These are phyloP conservation scores for Eragrostis nindensis DNA, from an alignment of 176 grass and related monocot genomes.

Conservation along the genomic window DNA sequence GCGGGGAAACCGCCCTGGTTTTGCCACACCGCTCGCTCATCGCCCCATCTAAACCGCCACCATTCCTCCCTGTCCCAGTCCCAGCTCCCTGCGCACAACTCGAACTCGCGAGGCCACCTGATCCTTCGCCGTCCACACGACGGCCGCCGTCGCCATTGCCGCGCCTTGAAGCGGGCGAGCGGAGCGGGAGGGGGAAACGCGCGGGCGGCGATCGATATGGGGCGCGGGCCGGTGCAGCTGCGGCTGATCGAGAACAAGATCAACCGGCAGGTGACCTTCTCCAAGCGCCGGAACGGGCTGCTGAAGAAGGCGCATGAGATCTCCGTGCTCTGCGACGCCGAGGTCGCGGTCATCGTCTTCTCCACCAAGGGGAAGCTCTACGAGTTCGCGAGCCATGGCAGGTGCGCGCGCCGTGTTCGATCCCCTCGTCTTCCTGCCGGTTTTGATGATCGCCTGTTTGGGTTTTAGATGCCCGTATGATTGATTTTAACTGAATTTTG, in stretches of 20 bases:
- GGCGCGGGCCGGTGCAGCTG: constrained; percentile 88
- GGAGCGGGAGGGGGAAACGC: background rate
- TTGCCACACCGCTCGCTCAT: constrained; percentile 37
- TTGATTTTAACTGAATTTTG: background rate
- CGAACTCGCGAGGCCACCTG: background rate
- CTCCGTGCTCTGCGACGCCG: constrained; percentile 95
- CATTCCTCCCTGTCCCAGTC: background rate
- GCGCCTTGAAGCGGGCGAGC: background rate
- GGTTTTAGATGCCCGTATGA: background rate
- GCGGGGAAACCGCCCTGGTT: constrained; percentile 40
- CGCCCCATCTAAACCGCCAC: constrained; percentile 35
- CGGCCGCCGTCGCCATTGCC: background rate
- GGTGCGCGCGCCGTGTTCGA: background rate
- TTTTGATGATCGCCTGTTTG: background rate
- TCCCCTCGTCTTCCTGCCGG: background rate
- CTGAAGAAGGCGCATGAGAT: constrained; percentile 99
- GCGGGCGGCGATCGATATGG: constrained; percentile 46
- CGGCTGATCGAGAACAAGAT: constrained; percentile 98
- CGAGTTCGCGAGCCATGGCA: constrained; percentile 65
- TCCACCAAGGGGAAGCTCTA: constrained; percentile 92
- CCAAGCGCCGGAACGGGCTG: constrained; percentile 80
- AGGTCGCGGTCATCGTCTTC: constrained; percentile 91
- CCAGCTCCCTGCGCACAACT: background rate
- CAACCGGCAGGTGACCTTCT: constrained; percentile 94
- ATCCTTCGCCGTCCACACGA: background rate